Evolutionary conservation across 164 flowering plant species (phyloP), one percentile per base, ranked within the genome.

Genomic region (Nymphaea thermarum): DNA sequence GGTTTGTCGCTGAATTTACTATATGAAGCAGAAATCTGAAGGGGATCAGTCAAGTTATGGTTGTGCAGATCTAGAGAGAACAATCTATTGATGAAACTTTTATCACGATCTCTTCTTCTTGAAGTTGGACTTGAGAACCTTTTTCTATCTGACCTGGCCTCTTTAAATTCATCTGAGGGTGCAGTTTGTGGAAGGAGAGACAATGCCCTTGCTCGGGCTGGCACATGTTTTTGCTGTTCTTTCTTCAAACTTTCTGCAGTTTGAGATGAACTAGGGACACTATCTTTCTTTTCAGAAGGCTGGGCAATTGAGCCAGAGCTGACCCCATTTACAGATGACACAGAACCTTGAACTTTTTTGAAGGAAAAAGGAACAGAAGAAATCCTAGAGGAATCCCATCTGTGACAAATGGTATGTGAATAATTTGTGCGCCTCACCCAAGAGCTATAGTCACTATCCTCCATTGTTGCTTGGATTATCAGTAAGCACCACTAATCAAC

Each of bases 351-450:
- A 47, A 6, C 55, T 4, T 7, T 7, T 47, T 47, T 47, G 11
- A 47, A 43, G 7, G 12, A 47, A n/a, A 83, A 42, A 14, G 87
- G 77, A 67, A 81, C 2, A 4, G 82, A 69, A 44, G 73, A 77
- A 72, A 82, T 71, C 60, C 72, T 77, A 2, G 82, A 72, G 1
- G 85, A 66, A 69, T 88, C 91, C 65, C 80, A 71, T 42, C 96
- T 74, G 69, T 87, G 86, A 74, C 75, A 88, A 59, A 87, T 78
- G 0, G 96, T 85, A 64, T 87, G 86, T 47, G 96, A 87, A 66
- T 81, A 92, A 6, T 87, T 92, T 18, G 89, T 79, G 73, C 96
- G 85, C 77, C 95, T 86, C 0, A 92, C 71, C 98, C 93, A 90
- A 70, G 98, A 92, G 76, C 47, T 78, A 70, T 73, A 47, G 7